Evolutionary conservation across 129 eudicot genomes (phyloP), one percentile per base, ranked within the genome.

Genomic region (Chrysanthemum makinoi): DNA sequence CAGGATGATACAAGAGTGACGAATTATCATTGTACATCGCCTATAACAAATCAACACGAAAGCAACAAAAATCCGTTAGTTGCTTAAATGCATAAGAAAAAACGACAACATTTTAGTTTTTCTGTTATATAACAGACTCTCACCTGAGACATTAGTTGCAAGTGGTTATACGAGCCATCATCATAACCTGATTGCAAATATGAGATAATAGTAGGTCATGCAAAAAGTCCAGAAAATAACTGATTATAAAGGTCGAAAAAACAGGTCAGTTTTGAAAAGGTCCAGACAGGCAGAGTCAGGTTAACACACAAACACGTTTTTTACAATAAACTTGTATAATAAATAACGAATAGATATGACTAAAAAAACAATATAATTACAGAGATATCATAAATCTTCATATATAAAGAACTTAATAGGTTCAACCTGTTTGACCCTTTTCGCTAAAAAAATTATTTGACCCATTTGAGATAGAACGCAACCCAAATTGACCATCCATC

Each of bases 101-200:
- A 14, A 15, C 18, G 67, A n/a, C 35, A 61, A 67, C 50, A 5
- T 50, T 44, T 68, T 14, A 24, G 22, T 68, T 13, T 6, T 50
- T 26, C 4, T 68, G 30, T 26, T 52, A 28, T 19, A 8, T 16
- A 51, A 69, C n/a, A 57, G 26, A 53, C 17, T 72, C 97, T 86
- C 72, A 91, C 97, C 69, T 90, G 96, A 57, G 91, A 83, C 20
- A 86, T 72, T 57, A 86, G 80, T 73, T 88, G 96, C 77, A 91
- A 72, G 79, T 82, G 85, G 74, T 76, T 84, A 70, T 76, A 77
- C n/a, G 81, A 76, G 75, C 84, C 80, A 51, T 85, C 82, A 50
- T 84, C 90, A 83, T 82, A 91, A 73, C 96, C 97, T 88, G 83
- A 77, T 73, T 16, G 57, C 68, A 56, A 69, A 22, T 20, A 28